Evolutionary conservation across 1,284 basidiomycete genomes (phyloP).

Genomic region (Fomitiporia mediterranea): DNA sequence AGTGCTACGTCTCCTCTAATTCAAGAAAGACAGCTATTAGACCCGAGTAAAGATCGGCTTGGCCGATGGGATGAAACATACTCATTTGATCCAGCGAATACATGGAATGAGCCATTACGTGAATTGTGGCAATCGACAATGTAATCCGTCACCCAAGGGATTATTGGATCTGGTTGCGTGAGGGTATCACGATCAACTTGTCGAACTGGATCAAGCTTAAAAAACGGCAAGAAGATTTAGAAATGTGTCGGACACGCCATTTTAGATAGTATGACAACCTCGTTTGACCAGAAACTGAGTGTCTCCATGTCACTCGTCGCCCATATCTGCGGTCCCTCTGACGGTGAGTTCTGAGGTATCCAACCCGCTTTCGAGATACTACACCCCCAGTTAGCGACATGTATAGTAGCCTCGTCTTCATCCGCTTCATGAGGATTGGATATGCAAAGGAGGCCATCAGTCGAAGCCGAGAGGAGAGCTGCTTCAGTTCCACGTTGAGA

Average conservation of each 20-base stretch:
- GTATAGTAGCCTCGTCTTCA: conserved; percentile 67
- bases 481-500: conserved; percentile 30
- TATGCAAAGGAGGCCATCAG: conserved; percentile 66
- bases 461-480: conserved; percentile 61
- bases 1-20: conserved; percentile 57
- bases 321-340: conserved; percentile 45
- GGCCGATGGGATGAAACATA: conserved; percentile 35
- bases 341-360: conserved; percentile 35
- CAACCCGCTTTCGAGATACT: conserved; percentile 73
- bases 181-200: conserved; percentile 49
- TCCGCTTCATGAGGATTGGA: conserved; percentile 65
- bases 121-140: conserved; percentile 42
- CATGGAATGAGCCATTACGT: conserved; percentile 30
- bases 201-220: conserved; percentile 46
- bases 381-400: conserved; percentile 71
- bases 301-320: conserved; percentile 82
- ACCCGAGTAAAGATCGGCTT: too few species aligned
- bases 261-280: conserved; percentile 39
- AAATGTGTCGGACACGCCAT: neutral
- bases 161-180: conserved; percentile 37
- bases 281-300: conserved; percentile 67
- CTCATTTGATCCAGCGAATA: conserved; percentile 64
- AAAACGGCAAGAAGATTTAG: conserved; percentile 4
- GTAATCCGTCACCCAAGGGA: conserved; percentile 62
- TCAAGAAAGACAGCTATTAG: too few species aligned